Percentiles rank a stretch among this genome's conserved stretches.
phyloP scores from a whole-genome alignment of 1,284 basidiomycete species.

The Inonotus hispidus region DNA sequence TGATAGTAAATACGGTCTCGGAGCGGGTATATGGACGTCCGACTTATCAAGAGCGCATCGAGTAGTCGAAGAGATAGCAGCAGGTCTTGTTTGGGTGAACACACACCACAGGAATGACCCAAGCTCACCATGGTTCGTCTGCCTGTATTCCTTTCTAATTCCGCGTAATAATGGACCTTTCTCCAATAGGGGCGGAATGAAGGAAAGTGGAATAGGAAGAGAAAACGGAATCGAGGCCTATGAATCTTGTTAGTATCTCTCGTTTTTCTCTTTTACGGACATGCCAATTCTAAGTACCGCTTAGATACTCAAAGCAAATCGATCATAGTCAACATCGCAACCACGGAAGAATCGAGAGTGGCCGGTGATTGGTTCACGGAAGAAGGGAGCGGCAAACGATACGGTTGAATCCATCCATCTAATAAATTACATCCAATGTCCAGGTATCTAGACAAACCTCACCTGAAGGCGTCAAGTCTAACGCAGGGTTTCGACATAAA shows the following conservation, averaged over 20 bases:
- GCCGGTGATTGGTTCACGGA: slow-evolving; percentile 78
- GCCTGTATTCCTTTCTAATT: slow-evolving; percentile 1
- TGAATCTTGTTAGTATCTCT: slow-evolving; percentile 54
- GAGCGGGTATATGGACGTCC: slow-evolving; percentile 75
- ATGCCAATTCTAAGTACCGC: neutral
- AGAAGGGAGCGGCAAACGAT: slow-evolving; percentile 32
- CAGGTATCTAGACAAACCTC: too few relatives aligned
- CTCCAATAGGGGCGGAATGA: slow-evolving; percentile 72
- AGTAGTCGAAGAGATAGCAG: slow-evolving; percentile 58
- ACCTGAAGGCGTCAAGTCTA: neutral
- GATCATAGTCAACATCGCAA: slow-evolving; percentile 63
- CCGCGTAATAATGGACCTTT: neutral
- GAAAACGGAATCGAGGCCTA: slow-evolving; percentile 80
- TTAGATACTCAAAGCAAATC: slow-evolving; percentile 79
- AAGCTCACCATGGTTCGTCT: slow-evolving; percentile 71
- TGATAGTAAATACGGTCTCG: slow-evolving; percentile 71
- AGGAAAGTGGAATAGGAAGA: slow-evolving; percentile 75
- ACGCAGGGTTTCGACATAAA: neutral
- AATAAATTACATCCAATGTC: neutral
- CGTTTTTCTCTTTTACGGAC: neutral
- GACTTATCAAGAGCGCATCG: slow-evolving; percentile 70
- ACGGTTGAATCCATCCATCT: neutral
- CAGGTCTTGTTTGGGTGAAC: slow-evolving; percentile 81
- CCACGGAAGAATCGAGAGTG: slow-evolving; percentile 47
- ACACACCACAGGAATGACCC: slow-evolving; percentile 85